phyloP scores from a whole-genome alignment of 2,329 filamentous ascomycete species.

The Calonectria pseudoturangicola region DNA sequence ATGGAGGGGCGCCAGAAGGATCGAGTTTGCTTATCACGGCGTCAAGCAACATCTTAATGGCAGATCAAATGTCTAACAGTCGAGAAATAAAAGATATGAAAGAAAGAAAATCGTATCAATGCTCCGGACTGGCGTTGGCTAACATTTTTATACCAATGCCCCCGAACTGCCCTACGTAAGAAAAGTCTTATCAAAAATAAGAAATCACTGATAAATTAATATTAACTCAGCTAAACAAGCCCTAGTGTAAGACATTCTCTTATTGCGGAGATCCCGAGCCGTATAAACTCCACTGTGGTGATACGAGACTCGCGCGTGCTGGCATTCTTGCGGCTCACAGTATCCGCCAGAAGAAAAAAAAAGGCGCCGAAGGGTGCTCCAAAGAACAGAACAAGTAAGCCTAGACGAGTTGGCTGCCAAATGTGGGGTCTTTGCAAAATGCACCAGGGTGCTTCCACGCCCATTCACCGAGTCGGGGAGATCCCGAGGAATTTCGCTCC shows the following conservation, averaged over 20 bases:
- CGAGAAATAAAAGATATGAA: not conserved
- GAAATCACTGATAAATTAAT: not conserved
- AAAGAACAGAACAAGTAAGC: not conserved
- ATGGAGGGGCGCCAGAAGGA: not conserved
- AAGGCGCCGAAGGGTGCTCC: not conserved
- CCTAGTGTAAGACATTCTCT: not conserved
- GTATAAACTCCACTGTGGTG: not conserved
- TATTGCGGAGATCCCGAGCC: not conserved
- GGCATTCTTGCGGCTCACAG: not conserved
- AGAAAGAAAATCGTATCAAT: not conserved
- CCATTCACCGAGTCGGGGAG: not conserved
- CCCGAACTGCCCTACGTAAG: not conserved
- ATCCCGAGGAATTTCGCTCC: not conserved
- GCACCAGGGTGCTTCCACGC: not conserved
- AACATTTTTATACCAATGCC: not conserved
- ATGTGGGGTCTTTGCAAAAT: not conserved
- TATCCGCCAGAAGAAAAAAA: not conserved
- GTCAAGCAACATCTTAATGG: not conserved
- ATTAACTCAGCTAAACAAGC: not conserved
- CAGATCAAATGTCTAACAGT: no score
- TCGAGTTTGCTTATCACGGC: not conserved
- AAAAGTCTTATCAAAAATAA: not conserved
- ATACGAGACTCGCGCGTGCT: not conserved
- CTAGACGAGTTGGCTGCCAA: not conserved
- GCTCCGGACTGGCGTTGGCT: not conserved